phyloP scores from a whole-genome alignment of 1,139 yeast genomes.

The Blastobotrys malaysiensis region DNA sequence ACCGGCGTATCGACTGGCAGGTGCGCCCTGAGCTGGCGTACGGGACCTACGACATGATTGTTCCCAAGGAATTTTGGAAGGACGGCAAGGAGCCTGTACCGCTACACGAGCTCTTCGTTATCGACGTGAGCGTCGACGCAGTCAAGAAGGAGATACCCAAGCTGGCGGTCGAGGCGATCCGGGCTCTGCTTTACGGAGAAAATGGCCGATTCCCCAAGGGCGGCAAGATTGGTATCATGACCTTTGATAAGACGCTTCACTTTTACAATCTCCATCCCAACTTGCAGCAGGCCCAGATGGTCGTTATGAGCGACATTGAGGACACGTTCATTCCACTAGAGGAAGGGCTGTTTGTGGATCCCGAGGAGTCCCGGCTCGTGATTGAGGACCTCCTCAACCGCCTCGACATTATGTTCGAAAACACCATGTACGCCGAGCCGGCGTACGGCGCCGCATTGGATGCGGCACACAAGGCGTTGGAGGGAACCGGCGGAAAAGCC shows the following conservation, averaged over 20 bases:
- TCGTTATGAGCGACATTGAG: conserved; percentile 64
- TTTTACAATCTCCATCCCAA: conserved; percentile 63
- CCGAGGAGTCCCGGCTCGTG: conserved; percentile 54
- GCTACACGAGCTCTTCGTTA: conserved; percentile 67
- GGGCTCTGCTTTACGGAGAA: conserved; percentile 46
- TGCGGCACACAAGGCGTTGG: conserved; percentile 62
- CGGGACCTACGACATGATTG: conserved; percentile 83
- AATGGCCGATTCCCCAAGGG: conserved; percentile 34
- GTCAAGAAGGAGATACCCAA: conserved; percentile 58
- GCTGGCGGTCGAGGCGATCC: conserved; percentile 67
- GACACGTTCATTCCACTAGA: conserved; percentile 80
- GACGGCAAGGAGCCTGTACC: conserved; percentile 42
- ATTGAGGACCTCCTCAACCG: conserved; percentile 65
- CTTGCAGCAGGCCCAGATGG: conserved; percentile 56
- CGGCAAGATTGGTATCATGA: conserved; percentile 60
- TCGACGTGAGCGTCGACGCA: conserved; percentile 68
- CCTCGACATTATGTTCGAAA: conserved; percentile 46
- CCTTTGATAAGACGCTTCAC: conserved; percentile 69
- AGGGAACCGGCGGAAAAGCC: conserved; percentile 66
- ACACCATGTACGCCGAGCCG: conserved; percentile 54
- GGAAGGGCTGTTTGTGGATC: conserved; percentile 77
- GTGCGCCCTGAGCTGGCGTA: conserved; percentile 69
- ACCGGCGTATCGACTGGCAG: conserved; percentile 56
- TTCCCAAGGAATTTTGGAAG: conserved; percentile 66
- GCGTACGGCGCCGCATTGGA: conserved; percentile 77